phyloP scores from a whole-genome alignment of 257 asterid genomes.

The Solanum virginianum region DNA sequence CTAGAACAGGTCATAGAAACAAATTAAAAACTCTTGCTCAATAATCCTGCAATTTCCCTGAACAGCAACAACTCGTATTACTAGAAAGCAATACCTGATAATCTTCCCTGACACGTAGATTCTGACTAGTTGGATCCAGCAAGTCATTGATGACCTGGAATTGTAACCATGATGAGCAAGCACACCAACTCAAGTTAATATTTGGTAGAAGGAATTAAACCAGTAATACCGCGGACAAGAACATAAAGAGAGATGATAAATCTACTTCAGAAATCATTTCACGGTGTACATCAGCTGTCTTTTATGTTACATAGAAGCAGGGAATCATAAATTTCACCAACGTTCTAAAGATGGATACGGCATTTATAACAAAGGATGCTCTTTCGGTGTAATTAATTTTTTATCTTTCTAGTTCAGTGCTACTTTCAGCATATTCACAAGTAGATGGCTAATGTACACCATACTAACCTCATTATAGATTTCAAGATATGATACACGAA shows the following conservation, averaged over 20 bases:
- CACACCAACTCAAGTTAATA: neutral
- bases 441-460: neutral
- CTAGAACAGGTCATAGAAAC: neutral
- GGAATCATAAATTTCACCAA: neutral
- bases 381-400: neutral
- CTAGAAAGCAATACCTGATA: slow-evolving; percentile 54
- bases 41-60: neutral
- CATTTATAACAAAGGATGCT: neutral
- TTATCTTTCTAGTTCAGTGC: neutral
- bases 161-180: neutral
- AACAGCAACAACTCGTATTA: neutral
- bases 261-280: neutral
- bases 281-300: neutral
- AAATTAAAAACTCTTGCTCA: neutral
- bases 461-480: slow-evolving; percentile 92
- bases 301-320: neutral
- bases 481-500: slow-evolving; percentile 95
- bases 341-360: neutral
- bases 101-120: slow-evolving; percentile 96
- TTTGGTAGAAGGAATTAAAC: neutral
- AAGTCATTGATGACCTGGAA: slow-evolving; percentile 90
- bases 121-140: slow-evolving; percentile 98
- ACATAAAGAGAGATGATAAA: neutral
- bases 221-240: neutral
- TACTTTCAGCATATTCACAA: neutral